These are phyloP conservation scores for Cercis canadensis DNA, from an alignment of 306 rosid genomes.

Conservation along the genomic window DNA sequence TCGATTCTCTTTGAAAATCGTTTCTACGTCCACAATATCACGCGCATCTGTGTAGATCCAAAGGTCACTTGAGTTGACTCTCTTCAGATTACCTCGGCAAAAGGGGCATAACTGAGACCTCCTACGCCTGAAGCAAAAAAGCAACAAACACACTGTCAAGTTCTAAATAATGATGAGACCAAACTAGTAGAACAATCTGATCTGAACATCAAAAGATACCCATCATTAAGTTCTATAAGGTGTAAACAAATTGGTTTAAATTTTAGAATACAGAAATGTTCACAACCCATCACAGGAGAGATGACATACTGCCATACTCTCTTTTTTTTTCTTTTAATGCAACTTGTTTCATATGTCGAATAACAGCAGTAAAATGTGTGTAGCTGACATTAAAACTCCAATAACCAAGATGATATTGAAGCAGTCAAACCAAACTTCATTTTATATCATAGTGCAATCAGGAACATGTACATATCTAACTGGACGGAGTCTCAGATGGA, in stretches of 20 bases:
- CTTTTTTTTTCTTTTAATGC: too few relatives aligned
- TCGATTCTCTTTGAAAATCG: slow-evolving; percentile 68
- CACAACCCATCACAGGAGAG: slow-evolving; percentile 3
- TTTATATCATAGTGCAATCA: slow-evolving; percentile 1
- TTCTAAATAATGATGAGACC: too few relatives aligned
- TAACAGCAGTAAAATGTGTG: slow-evolving; percentile 1
- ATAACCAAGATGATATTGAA: neutral
- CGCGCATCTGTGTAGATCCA: slow-evolving; percentile 76
- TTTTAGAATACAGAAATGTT: slow-evolving; percentile 9
- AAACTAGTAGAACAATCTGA: neutral
- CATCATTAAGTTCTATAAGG: too few relatives aligned
- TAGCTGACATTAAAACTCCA: slow-evolving; percentile 1
- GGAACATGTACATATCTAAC: neutral
- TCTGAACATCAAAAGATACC: too few relatives aligned
- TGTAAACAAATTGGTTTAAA: neutral
- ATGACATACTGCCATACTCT: neutral
- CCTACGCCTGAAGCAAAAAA: slow-evolving; percentile 56
- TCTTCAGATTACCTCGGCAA: slow-evolving; percentile 81
- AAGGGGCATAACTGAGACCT: slow-evolving; percentile 93
- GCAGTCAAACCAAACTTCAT: neutral
- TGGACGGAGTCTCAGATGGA: slow-evolving; percentile 10
- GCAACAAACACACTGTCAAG: slow-evolving; percentile 12
- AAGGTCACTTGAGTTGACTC: slow-evolving; percentile 79
- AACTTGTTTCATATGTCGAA: slow-evolving; percentile 24
- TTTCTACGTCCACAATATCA: slow-evolving; percentile 60